Conservation (phyloP, 176 grass and related monocot species). For the Triticum turgidum region DNA sequence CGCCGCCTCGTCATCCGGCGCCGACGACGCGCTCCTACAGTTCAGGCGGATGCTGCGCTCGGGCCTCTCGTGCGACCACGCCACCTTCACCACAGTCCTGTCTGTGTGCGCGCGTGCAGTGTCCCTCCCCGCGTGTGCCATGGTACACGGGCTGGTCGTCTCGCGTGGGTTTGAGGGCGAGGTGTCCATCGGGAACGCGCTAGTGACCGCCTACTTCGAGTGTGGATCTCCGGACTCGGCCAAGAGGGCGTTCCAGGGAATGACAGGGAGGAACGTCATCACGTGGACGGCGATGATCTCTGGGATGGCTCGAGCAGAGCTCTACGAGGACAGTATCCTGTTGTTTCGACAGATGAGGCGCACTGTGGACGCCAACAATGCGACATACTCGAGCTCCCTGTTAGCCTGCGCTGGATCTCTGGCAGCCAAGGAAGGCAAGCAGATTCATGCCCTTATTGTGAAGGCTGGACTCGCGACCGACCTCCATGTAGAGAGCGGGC, state of each 20-base stretch:
- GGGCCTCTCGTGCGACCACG: constrained; percentile 38
- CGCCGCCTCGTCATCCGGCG: not conserved
- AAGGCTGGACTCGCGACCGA: constrained; percentile 59
- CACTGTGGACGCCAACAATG: constrained; percentile 50
- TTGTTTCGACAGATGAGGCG: constrained; percentile 59
- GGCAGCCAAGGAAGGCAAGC: constrained; percentile 51
- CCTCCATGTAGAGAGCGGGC: constrained; percentile 59
- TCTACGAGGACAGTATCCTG: constrained; percentile 50
- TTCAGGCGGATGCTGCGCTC: constrained; percentile 57
- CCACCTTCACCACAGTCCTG: constrained; percentile 68
- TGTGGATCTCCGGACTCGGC: constrained; percentile 38
- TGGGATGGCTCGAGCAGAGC: constrained; percentile 53
- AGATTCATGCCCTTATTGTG: constrained; percentile 76
- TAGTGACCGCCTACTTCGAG: constrained; percentile 65
- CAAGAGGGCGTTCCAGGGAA: constrained; percentile 45
- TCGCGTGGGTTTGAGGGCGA: constrained; percentile 36
- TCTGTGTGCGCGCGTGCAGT: constrained; percentile 37
- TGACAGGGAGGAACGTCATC: constrained; percentile 63
- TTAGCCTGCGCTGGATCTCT: constrained; percentile 58
- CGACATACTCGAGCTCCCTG: constrained; percentile 61
- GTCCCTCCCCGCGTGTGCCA: constrained; percentile 25
- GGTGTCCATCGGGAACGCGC: constrained; percentile 61
- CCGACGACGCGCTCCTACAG: constrained; percentile 32
- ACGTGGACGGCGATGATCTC: constrained; percentile 89
- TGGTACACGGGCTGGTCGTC: constrained; percentile 52